Percentiles rank a stretch among this genome's conserved stretches.
Evolutionary conservation across 257 asterid species (phyloP).

Genomic region (Henckelia pumila): DNA sequence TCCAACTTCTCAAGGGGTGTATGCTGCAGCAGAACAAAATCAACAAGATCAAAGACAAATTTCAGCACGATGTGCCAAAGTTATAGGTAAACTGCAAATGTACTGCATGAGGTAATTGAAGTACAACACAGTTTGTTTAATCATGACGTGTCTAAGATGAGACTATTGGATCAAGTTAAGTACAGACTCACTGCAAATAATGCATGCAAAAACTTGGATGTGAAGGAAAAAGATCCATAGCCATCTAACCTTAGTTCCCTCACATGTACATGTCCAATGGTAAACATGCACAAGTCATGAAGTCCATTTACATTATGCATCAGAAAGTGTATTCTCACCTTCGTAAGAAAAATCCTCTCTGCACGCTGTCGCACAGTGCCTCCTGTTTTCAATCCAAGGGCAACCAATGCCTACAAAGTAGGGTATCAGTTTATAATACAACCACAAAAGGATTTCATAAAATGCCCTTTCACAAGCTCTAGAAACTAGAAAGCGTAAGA

Average conservation of each 20-base stretch:
- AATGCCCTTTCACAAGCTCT: neutral
- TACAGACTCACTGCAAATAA: neutral
- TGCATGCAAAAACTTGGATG: neutral
- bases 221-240: neutral
- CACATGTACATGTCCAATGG: neutral
- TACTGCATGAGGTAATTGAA: neutral
- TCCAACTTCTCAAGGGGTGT: constrained; percentile 84
- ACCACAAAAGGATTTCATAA: constrained; percentile 19
- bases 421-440: constrained; percentile 22
- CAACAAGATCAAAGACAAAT: constrained; percentile 22
- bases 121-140: constrained; percentile 1
- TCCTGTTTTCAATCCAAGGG: constrained; percentile 88
- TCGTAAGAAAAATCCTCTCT: constrained; percentile 84
- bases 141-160: constrained; percentile 6
- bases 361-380: constrained; percentile 94
- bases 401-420: constrained; percentile 65
- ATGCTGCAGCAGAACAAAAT: constrained; percentile 42
- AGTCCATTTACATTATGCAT: neutral
- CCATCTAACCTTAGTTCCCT: neutral
- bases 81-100: neutral
- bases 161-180: neutral
- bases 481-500: constrained; percentile 15
- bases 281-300: neutral
- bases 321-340: constrained; percentile 44
- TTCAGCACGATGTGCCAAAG: neutral